Evolutionary conservation across 495 filamentous ascomycete species (phyloP), one percentile per base, ranked within the genome.

Genomic region (Parachaetomium inaequale): DNA sequence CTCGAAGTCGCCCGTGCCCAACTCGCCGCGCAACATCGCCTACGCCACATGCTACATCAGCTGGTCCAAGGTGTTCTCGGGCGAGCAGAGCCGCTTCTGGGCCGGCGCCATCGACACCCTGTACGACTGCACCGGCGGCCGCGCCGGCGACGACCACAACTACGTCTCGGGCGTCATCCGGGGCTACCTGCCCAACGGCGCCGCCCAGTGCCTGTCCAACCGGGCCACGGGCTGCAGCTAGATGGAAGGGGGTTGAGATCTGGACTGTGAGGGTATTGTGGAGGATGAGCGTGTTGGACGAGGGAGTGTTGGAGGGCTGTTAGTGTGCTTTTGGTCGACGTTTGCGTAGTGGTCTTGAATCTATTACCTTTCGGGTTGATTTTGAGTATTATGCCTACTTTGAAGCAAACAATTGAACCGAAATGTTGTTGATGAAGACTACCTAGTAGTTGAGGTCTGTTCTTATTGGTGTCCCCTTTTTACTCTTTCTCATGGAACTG

Each of bases 11-110:
- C 46, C 46, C 46, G 46, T 49, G 46, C 46, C 46, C 23, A 49
- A 29, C 23, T 49, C 46, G 46, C 23, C 46, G 2, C 46, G 46
- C 46, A 25, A 49, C 46, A 49, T 49, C 23, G 46, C 25, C 46
- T 49, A 49, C 10, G 46, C 46, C 23, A 49, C 46, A 19, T 49
- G 46, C 23, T 49, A 49, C 23, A 49, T 49, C 46, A 49, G 46
- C 46, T 49, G 46, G 46, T 49, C 46, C 46, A 49, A 49, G 46
- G 46, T 49, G 21, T 49, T 49, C 25, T 14, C 21, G 21, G 46
- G 46, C 21, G 46, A 15, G 12, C 46, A 49, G 46, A 49, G 46
- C 23, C 3, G 5, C 23, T 49, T 49, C 21, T 49, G 46, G 46
- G 21, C 23, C 7, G 46, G 46, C 5, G 46, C 46, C 0, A 26